phyloP scores from a whole-genome alignment of 345 rosid genomes.

The Populus alba region DNA sequence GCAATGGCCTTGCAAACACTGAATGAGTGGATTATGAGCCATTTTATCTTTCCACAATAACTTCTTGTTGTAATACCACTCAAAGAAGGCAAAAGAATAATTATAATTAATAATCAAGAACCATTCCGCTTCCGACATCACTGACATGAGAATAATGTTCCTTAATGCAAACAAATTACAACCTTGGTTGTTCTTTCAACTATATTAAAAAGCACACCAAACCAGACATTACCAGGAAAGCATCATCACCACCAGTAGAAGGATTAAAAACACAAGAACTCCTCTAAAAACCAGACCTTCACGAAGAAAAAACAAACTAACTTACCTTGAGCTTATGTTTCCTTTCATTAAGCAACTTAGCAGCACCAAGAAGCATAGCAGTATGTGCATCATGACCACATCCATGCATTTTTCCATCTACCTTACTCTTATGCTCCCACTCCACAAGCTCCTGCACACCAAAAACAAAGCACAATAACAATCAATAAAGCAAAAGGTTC shows the following conservation, averaged over 20 bases:
- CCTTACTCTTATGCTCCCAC: conserved; percentile 85
- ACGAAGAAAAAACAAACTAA: conserved; percentile 7
- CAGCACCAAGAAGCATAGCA: conserved; percentile 90
- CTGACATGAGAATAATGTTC: not conserved
- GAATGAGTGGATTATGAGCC: not conserved
- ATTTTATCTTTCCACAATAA: not conserved
- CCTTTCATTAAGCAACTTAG: conserved; percentile 73
- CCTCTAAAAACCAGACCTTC: not conserved
- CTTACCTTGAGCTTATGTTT: conserved; percentile 60
- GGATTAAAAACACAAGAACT: not conserved
- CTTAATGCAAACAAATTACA: not conserved
- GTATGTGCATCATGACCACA: conserved; percentile 88
- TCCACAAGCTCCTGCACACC: conserved; percentile 65
- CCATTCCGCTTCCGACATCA: not conserved
- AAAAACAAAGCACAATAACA: not conserved
- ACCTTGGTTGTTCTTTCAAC: not conserved
- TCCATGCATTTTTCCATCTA: conserved; percentile 78
- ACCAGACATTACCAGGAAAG: not conserved
- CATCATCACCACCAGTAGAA: not conserved
- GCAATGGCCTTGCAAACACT: not conserved
- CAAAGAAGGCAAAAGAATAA: too few relatives aligned
- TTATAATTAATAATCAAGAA: too few relatives aligned
- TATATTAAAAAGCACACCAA: not conserved
- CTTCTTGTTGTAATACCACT: not conserved
- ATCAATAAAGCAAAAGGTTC: not conserved